Percentiles rank a stretch among this genome's conserved stretches.
Evolutionary conservation across 331 rosid species (phyloP).

Genomic region (Malus hybrid): DNA sequence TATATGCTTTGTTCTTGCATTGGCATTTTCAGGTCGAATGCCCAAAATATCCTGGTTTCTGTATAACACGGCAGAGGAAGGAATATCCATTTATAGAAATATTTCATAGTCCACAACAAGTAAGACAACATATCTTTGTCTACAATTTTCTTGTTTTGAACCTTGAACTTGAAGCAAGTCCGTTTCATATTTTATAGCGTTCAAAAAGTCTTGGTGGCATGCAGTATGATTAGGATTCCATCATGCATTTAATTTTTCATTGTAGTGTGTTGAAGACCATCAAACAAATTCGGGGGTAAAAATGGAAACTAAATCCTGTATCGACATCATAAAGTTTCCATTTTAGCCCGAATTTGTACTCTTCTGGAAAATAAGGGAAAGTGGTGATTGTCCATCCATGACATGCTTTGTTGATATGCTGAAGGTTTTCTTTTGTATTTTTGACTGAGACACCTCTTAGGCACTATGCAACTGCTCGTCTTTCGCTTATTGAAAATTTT

Average conservation of each 20-base stretch:
- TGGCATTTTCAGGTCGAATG: conserved; percentile 77
- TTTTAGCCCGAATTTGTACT: neutral
- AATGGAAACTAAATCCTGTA: too few relatives aligned
- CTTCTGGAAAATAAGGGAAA: neutral
- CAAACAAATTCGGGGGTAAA: too few relatives aligned
- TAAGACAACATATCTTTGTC: conserved; percentile 17
- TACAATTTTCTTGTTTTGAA: neutral
- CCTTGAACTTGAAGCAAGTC: neutral
- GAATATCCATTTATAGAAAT: conserved; percentile 89
- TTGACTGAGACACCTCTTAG: neutral
- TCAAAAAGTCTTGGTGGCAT: neutral
- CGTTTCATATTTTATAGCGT: neutral
- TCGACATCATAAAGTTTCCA: neutral
- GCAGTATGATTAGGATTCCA: neutral
- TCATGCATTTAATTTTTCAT: neutral
- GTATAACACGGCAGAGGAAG: conserved; percentile 68
- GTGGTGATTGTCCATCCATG: neutral
- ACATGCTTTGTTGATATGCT: neutral
- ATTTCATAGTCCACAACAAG: conserved; percentile 72
- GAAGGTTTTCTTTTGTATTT: neutral
- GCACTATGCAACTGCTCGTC: neutral
- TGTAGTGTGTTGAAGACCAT: neutral
- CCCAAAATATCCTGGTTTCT: conserved; percentile 92
- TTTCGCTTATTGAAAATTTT: neutral
- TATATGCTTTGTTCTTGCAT: neutral